Evolutionary conservation across 1,139 yeast species (phyloP), one percentile per base, ranked within the genome.

Genomic region (Nakaseomyces sp.): DNA sequence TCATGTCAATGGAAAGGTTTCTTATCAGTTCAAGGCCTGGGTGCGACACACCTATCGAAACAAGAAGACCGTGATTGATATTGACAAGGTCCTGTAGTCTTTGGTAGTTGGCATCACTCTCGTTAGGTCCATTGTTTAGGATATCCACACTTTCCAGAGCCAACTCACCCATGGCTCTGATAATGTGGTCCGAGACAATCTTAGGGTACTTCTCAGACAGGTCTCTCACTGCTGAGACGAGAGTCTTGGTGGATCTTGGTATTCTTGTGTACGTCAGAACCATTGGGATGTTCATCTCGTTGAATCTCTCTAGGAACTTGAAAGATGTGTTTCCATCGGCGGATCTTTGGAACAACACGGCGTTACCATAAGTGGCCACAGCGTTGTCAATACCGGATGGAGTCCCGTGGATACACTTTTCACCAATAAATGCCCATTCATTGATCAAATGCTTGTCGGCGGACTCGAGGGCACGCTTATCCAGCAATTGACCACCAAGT

Each of bases 341-440:
- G 40, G 47, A 55, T 43, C 94, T 74, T 64, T 83, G 91, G 66
- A 80, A 91, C 77, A 83, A 72, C 1, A 91, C 95, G 0, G 97
- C 97, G 38, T 96, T 96, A 22, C 99, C 99, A 53, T 81, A 80
- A 0, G 96, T 83, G 3, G 98, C 95, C 42, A 91, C 96, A 0
- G 96, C 89, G 58, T 91, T 91, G 61, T 91, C 99, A 45, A 93
- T 88, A 13, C 99, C 99, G 17, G 94, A 82, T 9, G 99, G 99
- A 54, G 85, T 89, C 1, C 98, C 98, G 60, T 91, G 97, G 57
- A 88, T 85, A 61, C 96, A 87, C 58, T 83, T 83, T 64, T 91
- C 99, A 32, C 97, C 97, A 68, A 89, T 72, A 51, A 83, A 81
- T 0, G 97, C 81, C 96, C 96, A 89, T 6, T 71, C 65, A 55